These are phyloP conservation scores for Moesziomyces sp. DNA, from an alignment of 1,284 basidiomycete species.

Conservation along the genomic window DNA sequence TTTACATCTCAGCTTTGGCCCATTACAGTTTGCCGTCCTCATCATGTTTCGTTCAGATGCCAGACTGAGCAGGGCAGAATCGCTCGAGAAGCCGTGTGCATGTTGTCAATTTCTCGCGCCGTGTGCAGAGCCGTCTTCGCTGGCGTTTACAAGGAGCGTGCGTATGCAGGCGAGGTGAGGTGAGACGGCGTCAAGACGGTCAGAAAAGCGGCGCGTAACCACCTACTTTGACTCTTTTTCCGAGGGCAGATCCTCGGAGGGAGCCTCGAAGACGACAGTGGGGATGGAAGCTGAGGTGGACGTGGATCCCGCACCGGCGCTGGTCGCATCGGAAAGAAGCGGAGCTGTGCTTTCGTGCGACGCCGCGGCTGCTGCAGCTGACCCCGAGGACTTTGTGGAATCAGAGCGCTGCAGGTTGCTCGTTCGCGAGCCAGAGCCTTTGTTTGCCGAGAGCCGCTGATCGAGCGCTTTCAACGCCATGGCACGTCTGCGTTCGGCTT, in stretches of 20 bases:
- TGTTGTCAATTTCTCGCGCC: neutral
- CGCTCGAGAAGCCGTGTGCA: neutral
- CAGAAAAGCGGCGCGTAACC: neutral
- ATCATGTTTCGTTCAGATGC: no score
- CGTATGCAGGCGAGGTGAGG: neutral
- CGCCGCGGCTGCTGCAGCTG: conserved; percentile 3
- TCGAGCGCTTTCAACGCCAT: conserved; percentile 96
- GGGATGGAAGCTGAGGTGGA: conserved; percentile 22
- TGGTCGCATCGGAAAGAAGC: neutral
- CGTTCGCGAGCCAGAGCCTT: conserved; percentile 21
- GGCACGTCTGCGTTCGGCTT: conserved; percentile 72
- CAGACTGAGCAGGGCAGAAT: no score
- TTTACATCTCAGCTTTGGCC: neutral
- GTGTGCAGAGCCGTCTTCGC: neutral
- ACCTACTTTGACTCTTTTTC: conserved; percentile 22
- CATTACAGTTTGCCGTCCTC: no score
- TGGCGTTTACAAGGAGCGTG: neutral
- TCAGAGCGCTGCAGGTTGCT: conserved; percentile 27
- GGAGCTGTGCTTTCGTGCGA: conserved; percentile 9
- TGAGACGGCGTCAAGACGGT: neutral
- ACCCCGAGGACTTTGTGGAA: conserved; percentile 24
- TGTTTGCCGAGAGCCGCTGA: conserved; percentile 77
- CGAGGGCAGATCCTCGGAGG: conserved; percentile 24
- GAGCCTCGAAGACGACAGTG: conserved; percentile 48
- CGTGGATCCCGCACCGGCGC: conserved; percentile 8